Evolutionary conservation across 208 protist genomes (phyloP).

Genomic region (Acanthamoeba healyi): DNA sequence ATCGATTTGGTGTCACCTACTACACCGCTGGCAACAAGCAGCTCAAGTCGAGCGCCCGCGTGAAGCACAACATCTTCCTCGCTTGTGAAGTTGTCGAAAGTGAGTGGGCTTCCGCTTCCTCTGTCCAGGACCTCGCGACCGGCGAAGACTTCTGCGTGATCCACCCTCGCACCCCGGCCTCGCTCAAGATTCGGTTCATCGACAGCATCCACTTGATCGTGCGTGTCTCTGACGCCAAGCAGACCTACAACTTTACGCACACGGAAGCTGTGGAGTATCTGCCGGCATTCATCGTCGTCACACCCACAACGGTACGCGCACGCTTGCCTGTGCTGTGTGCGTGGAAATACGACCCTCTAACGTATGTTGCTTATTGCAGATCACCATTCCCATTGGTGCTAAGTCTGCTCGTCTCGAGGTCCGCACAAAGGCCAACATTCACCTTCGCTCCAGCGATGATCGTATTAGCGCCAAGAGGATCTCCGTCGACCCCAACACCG

Average conservation of each 20-base stretch:
- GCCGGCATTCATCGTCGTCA: conserved; percentile 68
- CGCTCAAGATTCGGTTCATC: conserved; percentile 52
- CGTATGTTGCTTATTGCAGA: neutral
- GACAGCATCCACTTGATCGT: conserved; percentile 51
- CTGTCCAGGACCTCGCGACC: neutral
- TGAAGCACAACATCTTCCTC: conserved; percentile 74
- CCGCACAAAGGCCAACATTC: conserved; percentile 31
- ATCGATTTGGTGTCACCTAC: conserved; percentile 17
- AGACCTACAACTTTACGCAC: conserved; percentile 64
- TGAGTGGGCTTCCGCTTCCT: conserved; percentile 48
- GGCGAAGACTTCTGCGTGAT: conserved; percentile 40
- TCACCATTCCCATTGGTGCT: conserved; percentile 30
- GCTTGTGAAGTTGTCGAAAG: conserved; percentile 20
- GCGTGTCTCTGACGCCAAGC: conserved; percentile 40
- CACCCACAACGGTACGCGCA: conserved; percentile 2
- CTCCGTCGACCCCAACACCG: neutral
- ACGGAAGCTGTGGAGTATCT: conserved; percentile 28
- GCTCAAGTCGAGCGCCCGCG: neutral
- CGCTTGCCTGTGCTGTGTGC: neutral
- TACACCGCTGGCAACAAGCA: conserved; percentile 25
- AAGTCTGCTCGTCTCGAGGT: conserved; percentile 40
- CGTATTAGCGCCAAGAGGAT: conserved; percentile 47
- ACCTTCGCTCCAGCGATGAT: conserved; percentile 5
- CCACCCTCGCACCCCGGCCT: conserved; percentile 38
- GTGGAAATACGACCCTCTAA: neutral